phyloP scores from a whole-genome alignment of 1,284 basidiomycete species.

The Apiotrichum siamense region DNA sequence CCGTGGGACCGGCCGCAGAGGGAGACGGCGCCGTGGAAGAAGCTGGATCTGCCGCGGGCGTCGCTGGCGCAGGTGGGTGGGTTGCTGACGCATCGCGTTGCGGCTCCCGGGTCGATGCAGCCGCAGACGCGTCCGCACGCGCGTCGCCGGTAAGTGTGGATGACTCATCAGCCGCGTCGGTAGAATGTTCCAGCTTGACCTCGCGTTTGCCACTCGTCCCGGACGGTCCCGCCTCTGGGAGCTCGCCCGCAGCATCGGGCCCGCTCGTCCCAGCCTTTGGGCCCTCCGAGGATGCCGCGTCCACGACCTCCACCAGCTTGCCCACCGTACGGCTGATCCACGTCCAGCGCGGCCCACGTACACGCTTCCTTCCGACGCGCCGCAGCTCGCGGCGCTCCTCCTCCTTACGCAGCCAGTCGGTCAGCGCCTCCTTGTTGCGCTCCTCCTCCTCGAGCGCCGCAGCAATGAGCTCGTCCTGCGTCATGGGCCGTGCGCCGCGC shows the following conservation, averaged over 20 bases:
- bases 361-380: slow-evolving; percentile 45
- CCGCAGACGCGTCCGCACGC: neutral
- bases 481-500: slow-evolving; percentile 33
- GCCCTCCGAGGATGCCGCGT: neutral
- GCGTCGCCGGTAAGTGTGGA: too few species aligned
- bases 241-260: neutral
- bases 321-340: slow-evolving; percentile 48
- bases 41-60: neutral
- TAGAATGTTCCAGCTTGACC: too few species aligned
- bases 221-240: too few species aligned
- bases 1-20: neutral
- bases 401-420: slow-evolving; percentile 49
- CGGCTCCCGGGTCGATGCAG: too few species aligned
- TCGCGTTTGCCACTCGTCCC: too few species aligned
- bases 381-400: slow-evolving; percentile 49
- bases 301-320: slow-evolving; percentile 34
- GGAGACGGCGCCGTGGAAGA: neutral
- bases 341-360: slow-evolving; percentile 50
- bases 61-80: neutral
- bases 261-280: neutral
- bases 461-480: slow-evolving; percentile 51
- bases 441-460: slow-evolving; percentile 53
- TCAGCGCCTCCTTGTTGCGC: slow-evolving; percentile 50
- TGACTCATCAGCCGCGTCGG: too few species aligned
- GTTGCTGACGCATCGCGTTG: slow-evolving; percentile 1